phyloP scores from a whole-genome alignment of 2,329 filamentous ascomycete genomes.

The Tolypocladium paradoxum region DNA sequence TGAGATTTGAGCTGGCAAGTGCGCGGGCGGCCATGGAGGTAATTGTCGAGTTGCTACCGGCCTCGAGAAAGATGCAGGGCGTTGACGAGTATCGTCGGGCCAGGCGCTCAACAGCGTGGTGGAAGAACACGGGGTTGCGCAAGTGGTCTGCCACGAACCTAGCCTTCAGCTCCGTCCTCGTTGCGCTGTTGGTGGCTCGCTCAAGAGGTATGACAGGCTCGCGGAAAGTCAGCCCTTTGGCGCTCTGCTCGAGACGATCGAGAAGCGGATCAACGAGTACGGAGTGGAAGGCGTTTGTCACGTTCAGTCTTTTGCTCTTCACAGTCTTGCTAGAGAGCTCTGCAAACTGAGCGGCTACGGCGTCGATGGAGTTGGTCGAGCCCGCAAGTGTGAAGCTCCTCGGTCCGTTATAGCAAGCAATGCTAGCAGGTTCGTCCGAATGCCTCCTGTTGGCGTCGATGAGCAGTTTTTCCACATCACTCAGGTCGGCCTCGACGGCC shows the following conservation, averaged over 20 bases:
- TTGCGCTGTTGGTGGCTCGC: background rate
- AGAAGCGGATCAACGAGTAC: conserved; percentile 25
- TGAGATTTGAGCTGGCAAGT: conserved; percentile 3
- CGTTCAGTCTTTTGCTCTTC: conserved; percentile 26
- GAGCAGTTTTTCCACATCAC: background rate
- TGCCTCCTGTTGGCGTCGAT: conserved; percentile 10
- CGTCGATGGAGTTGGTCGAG: conserved; percentile 17
- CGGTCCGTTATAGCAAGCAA: conserved; percentile 38
- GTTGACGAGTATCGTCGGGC: conserved; percentile 12
- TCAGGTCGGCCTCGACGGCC: conserved; percentile 20
- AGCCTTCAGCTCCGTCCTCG: background rate
- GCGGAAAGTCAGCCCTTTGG: conserved; percentile 1
- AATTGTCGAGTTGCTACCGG: conserved; percentile 26
- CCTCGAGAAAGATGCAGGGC: conserved; percentile 26
- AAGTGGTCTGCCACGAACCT: conserved; percentile 24
- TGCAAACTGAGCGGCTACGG: conserved; percentile 4
- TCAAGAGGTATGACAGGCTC: conserved; percentile 4
- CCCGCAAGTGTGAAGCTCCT: conserved; percentile 31
- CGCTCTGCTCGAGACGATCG: conserved; percentile 13
- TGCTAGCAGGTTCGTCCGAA: conserved; percentile 7
- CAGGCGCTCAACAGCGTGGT: conserved; percentile 29
- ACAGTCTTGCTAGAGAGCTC: conserved; percentile 2
- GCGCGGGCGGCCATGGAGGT: conserved; percentile 21
- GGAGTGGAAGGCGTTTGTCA: conserved; percentile 38
- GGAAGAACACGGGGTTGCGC: conserved; percentile 32